Conservation (phyloP, 352 stramenopile species). For the Elongisporangium anandrum region DNA sequence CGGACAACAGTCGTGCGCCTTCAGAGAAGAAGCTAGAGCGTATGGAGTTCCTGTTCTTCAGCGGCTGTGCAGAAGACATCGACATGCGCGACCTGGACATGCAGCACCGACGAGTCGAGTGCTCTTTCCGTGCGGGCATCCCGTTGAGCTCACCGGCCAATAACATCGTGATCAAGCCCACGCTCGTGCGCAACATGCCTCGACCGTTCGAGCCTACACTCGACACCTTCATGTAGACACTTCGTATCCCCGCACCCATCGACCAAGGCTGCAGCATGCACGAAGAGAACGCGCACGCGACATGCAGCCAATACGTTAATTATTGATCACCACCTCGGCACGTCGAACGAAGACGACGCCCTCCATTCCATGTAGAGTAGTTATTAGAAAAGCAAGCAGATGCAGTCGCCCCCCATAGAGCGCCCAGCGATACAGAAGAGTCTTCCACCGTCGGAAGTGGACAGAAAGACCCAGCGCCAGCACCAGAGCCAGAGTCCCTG, state of each 20-base stretch:
- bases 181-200: conserved; percentile 39
- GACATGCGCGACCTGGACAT: conserved; percentile 28
- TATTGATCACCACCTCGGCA: neutral
- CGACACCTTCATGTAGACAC: conserved; percentile 8
- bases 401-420: neutral
- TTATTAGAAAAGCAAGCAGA: neutral
- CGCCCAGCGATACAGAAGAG: neutral
- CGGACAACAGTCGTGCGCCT: neutral
- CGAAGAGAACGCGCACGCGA: neutral
- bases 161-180: conserved; percentile 31
- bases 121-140: conserved; percentile 3
- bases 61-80: conserved; percentile 28
- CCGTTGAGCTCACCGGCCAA: conserved; percentile 12
- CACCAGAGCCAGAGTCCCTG: neutral
- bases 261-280: neutral
- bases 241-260: neutral
- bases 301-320: neutral
- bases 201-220: conserved; percentile 33
- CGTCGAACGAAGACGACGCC: neutral
- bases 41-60: conserved; percentile 63
- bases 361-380: neutral
- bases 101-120: conserved; percentile 11
- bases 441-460: conserved; percentile 2
- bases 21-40: conserved; percentile 5
- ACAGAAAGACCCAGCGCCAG: neutral